Base-by-base conservation (phyloP, 805 yeast species). In the Saturnispora sekii region DNA sequence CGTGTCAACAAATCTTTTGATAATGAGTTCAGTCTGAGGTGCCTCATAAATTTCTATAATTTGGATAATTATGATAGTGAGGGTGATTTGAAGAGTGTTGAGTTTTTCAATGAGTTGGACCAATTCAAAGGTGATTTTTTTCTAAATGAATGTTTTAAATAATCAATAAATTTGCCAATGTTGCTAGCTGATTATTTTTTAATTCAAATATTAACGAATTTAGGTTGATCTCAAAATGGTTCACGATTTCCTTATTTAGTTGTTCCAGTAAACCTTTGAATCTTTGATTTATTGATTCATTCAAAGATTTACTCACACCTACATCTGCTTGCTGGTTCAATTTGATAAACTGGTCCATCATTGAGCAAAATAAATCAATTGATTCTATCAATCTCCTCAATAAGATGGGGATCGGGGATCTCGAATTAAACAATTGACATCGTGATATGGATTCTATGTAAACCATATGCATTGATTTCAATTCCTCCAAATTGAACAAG, bases 11-110 rank as follows among this genome's bases (percentile, higher is more conserved):
- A 81, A 52, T 82, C 95, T 1, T 80, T 79, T 54, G 87, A 87
- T 12, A 93, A 88, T 56, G 97, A 90, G 57, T 74, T 81, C 39
- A 89, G 96, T 0, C 60, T 90, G 35, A 65, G 97, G 45, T 85
- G 89, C 2, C 62, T 90, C 40, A 61, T 85, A 11, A 90, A 82
- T 57, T 84, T 79, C 54, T 88, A 86, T 67, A 81, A 87, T 56
- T 68, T 76, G 51, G 61, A 79, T 29, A 70, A 70, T 48, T 84
- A 82, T 51, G 81, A 80, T 54, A 14, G 17, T 5, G 66, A 65
- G 35, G 59, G 67, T 31, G 55, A 58, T 10, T 10, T 12, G 17
- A 56, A 4, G 54, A 17, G 31, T 9, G 14, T 10, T 15, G 49
- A 48, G 11, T 50, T 63, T 18, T 38, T 45, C 32, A 43, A 41